Percentiles rank a stretch among this genome's conserved stretches.
Evolutionary conservation across 176 grass and related monocot genomes (phyloP).

Genomic region (Ensete glaucum): DNA sequence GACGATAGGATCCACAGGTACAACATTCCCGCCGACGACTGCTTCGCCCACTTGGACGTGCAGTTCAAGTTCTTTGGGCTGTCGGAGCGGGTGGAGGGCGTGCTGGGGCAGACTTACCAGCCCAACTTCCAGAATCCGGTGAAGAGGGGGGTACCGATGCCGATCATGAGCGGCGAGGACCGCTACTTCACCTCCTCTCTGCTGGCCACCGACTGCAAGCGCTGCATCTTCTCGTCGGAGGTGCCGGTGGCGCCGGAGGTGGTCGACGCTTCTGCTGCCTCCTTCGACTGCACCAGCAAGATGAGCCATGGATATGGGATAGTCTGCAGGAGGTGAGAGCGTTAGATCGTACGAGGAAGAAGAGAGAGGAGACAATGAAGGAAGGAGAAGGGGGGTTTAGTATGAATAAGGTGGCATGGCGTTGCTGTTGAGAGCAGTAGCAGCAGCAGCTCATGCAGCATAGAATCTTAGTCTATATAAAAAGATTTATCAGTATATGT

Average conservation of each 20-base stretch:
- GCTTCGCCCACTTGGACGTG: conserved; percentile 31
- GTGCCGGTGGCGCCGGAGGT: background rate
- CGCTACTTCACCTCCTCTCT: conserved; percentile 21
- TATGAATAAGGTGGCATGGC: too few species aligned
- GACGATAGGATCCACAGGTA: conserved; percentile 23
- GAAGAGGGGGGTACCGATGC: conserved; percentile 29
- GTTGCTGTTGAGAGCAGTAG: too few species aligned
- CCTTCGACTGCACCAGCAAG: conserved; percentile 14
- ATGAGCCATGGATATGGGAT: background rate
- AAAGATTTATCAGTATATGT: too few species aligned
- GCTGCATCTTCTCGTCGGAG: conserved; percentile 22
- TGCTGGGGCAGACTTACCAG: conserved; percentile 27
- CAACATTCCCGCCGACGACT: conserved; percentile 14
- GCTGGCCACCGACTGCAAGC: conserved; percentile 20
- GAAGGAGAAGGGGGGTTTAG: too few species aligned
- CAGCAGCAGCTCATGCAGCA: too few species aligned
- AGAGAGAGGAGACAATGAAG: too few species aligned
- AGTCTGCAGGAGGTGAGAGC: background rate
- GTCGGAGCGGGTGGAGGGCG: conserved; percentile 22
- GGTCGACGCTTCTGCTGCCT: background rate
- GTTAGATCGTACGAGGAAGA: too few species aligned
- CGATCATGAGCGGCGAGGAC: conserved; percentile 29
- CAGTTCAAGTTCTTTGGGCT: conserved; percentile 27
- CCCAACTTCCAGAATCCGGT: conserved; percentile 19
- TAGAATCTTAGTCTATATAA: too few species aligned